These are phyloP conservation scores for Stagonosporopsis rhizophila DNA, from an alignment of 2,329 filamentous ascomycete species.

Conservation along the genomic window DNA sequence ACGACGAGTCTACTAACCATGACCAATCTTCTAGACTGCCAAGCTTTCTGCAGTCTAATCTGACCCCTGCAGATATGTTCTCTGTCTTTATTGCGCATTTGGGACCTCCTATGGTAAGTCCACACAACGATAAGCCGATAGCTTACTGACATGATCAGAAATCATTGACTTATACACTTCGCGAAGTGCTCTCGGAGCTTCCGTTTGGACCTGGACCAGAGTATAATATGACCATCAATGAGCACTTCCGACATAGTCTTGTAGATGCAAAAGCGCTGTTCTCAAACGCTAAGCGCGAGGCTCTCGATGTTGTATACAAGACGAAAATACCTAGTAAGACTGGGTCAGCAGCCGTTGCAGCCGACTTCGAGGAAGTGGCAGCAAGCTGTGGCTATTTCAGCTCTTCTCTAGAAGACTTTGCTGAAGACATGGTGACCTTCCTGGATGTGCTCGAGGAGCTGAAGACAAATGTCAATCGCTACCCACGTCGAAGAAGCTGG, in stretches of 20 bases:
- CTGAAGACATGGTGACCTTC: conserved; percentile 85
- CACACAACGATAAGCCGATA: not conserved
- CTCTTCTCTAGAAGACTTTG: conserved; percentile 88
- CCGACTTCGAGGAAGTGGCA: conserved; percentile 95
- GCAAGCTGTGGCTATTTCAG: conserved; percentile 98
- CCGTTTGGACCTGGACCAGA: conserved; percentile 76
- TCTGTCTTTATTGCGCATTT: conserved; percentile 86
- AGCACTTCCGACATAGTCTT: conserved; percentile 80
- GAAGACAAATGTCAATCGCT: conserved; percentile 72
- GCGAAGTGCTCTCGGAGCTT: conserved; percentile 85
- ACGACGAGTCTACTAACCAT: conserved; percentile 34
- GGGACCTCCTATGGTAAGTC: conserved; percentile 79
- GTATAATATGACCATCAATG: conserved; percentile 75
- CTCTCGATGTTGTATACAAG: conserved; percentile 80
- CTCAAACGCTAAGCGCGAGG: conserved; percentile 74
- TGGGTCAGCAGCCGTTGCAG: conserved; percentile 77
- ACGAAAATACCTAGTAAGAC: conserved; percentile 75
- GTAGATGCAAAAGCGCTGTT: conserved; percentile 82
- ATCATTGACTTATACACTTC: conserved; percentile 89
- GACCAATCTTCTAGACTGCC: conserved; percentile 30
- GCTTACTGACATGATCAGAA: conserved; percentile 60
- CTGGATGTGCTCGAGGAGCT: conserved; percentile 85
- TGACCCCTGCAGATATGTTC: conserved; percentile 82
- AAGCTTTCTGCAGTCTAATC: conserved; percentile 37
- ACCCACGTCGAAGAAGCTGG: conserved; percentile 72